Evolutionary conservation across 176 grass and related monocot genomes (phyloP), one percentile per base, ranked within the genome.

Genomic region (Tillandsia fasciculata): DNA sequence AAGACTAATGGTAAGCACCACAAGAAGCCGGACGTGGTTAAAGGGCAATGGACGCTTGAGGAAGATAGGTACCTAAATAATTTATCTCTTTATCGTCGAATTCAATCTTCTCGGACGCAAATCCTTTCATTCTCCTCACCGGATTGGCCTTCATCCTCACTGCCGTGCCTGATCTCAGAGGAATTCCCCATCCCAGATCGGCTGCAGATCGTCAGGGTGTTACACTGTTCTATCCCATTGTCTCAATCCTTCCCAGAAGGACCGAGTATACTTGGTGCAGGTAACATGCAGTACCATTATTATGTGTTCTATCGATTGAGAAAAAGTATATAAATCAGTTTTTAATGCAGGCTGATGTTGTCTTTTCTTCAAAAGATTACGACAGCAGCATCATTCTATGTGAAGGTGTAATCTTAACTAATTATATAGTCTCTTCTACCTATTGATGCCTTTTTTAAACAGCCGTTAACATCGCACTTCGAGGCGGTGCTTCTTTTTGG

Each of bases 331-430:
- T 20, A 20, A 9, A 11, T 58, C 14, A 64, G 49, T 64, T 58
- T 58, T 7, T 65, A 68, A 72, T 71, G 63, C 79, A 97, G 93
- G 93, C 93, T 75, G 89, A 97, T 87, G 74, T 86, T 87, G 89
- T 89, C 66, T 92, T 97, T 85, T 69, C 73, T 50, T 64, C 74
- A 67, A 97, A 92, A 97, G 82, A 90, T 70, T 92, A 90, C 74
- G 77, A 83, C 53, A 85, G 93, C 93, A 66, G 89, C 93, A 75
- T 97, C 89, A 13, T 97, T 90, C 56, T 97, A 87, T 75, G 93
- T 89, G 49, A 97, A 97, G 81, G 93, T 97, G 64, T 85, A 69
- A 54, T 48, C 18, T 42, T 4, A 74, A 26, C 53, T 80, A 53
- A 58, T 22, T 81, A 11, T 77, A 67, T 61, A 52, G 29, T 5